A percentile compares a stretch with the other conserved stretches of the same genome.
phyloP scores from a whole-genome alignment of 768 basidiomycete species.

The Crassisporium funariophilum region DNA sequence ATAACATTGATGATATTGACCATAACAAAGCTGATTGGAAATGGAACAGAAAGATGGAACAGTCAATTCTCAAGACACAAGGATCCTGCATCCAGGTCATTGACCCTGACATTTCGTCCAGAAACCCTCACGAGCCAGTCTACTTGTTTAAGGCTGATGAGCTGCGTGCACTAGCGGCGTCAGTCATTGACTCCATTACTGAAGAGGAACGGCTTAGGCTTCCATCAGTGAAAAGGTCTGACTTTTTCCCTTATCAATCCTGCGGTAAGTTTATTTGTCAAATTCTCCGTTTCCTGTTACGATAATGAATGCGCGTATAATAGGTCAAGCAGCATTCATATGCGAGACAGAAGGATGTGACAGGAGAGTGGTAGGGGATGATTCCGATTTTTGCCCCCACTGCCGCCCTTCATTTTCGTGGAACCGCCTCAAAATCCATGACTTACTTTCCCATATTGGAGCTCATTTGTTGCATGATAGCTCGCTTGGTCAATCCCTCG shows the following conservation, averaged over 20 bases:
- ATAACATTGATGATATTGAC: background rate
- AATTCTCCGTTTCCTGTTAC: background rate
- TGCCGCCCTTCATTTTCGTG: background rate
- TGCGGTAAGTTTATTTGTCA: background rate
- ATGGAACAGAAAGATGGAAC: background rate
- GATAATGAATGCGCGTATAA: background rate
- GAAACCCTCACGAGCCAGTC: background rate
- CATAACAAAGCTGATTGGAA: background rate
- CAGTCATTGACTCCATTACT: background rate
- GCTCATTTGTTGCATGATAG: conserved; percentile 5
- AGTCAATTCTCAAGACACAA: background rate
- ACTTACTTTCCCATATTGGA: conserved; percentile 8
- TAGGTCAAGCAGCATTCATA: background rate
- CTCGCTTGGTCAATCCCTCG: background rate
- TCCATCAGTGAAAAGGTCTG: background rate
- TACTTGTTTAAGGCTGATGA: background rate
- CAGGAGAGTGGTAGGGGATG: background rate
- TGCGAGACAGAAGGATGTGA: background rate
- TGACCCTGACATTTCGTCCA: background rate
- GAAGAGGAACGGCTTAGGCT: background rate
- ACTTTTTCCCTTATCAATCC: background rate
- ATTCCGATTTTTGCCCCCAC: background rate
- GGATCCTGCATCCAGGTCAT: background rate
- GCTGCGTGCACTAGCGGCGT: background rate
- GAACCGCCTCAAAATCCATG: background rate